Base-by-base conservation (phyloP, 2,329 filamentous ascomycete species). In the Purpureocillium takamizusanense region DNA sequence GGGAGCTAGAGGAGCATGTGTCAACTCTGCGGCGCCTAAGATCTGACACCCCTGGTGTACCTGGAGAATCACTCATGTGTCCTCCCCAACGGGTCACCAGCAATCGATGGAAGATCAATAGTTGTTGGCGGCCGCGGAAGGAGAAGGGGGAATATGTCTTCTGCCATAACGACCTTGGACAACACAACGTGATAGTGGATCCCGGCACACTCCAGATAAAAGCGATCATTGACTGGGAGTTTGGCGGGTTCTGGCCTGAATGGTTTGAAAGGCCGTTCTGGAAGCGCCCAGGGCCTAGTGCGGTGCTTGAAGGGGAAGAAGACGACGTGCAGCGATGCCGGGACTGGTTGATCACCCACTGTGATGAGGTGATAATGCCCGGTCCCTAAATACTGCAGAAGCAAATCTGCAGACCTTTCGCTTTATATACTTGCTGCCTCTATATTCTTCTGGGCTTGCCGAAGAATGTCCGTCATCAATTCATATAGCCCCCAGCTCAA, bases 171-270 rank as follows among this genome's bases (percentile, higher is more conserved):
- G 34, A 40, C 14, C 36, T 46, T 7, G 37, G 31, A 13, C 40
- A 45, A 27, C 38, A 45, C 7, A 45, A 46, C n/a, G 32, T 46
- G 8, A 41, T 45, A n/a, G 44, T 42, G 4, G 36, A 46, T 14
- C 40, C 38, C 2, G 33, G 48, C 1, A 54, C 51, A 13, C 40
- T 59, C 32, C 51, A 55, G 35, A 54, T 61, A 14, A 37, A 36
- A 2, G 55, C 53, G 8, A 56, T 61, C 21, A 46, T 62, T 18
- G 57, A 60, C 32, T 61, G 57, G 57, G 59, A 63, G 40, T 59
- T 52, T 38, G 52, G 51, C 3, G 57, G 57, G 2, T 61, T 57
- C 44, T 60, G 44, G 41, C 46, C 45, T 23, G 32, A 42, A 10
- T 46, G 46, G 48, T 51, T 50, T 29, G 43, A 49, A 31, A 27